Percentiles rank a stretch among this genome's conserved stretches.
Evolutionary conservation across 345 rosid species (phyloP).

Genomic region (Rhodamnia rubescens): DNA sequence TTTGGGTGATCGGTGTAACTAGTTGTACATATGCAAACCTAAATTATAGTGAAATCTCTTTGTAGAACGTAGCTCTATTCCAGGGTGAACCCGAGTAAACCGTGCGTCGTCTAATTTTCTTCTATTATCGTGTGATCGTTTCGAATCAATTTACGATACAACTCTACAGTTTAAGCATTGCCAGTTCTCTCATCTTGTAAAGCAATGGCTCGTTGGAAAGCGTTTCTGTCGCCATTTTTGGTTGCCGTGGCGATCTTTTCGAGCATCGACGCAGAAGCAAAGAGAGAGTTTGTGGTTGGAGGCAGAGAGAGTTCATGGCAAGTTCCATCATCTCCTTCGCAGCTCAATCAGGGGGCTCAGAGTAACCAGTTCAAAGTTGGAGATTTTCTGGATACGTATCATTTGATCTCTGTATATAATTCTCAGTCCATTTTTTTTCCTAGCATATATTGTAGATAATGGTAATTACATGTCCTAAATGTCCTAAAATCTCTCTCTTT

Average conservation of each 20-base stretch:
- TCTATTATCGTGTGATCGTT: no score
- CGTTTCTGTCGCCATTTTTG: background rate
- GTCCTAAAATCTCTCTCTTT: background rate
- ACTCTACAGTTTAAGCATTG: background rate
- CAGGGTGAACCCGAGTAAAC: no score
- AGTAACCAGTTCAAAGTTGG: constrained; percentile 27
- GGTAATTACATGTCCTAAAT: background rate
- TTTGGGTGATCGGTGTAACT: no score
- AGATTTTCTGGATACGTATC: constrained; percentile 27
- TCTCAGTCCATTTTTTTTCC: no score
- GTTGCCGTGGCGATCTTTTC: background rate
- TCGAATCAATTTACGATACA: no score
- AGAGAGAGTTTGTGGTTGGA: constrained; percentile 32
- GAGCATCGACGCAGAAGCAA: constrained; percentile 20
- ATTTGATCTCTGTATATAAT: background rate
- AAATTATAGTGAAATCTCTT: no score
- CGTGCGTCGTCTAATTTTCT: no score
- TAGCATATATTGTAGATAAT: background rate
- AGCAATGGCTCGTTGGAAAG: background rate
- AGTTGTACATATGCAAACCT: no score
- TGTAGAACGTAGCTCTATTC: no score
- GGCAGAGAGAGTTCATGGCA: constrained; percentile 46
- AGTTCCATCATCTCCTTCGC: constrained; percentile 27
- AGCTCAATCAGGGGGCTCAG: constrained; percentile 36
- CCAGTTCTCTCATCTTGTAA: background rate